A percentile compares a stretch with the other conserved stretches of the same genome.
phyloP scores from a whole-genome alignment of 331 rosid genomes.

The Cydonia oblonga region DNA sequence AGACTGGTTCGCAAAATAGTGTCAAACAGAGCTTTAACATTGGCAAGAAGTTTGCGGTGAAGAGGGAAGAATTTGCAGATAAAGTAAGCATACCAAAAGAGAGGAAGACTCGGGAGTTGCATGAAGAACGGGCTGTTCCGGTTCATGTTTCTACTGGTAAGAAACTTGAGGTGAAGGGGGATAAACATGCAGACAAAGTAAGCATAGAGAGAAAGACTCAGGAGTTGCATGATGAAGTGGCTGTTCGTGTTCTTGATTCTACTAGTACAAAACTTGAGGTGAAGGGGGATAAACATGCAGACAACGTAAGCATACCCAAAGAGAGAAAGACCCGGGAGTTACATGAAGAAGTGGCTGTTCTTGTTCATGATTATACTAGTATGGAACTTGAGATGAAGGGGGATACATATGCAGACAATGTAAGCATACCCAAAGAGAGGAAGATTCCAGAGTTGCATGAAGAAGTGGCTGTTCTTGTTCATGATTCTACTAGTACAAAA shows the following conservation, averaged over 20 bases:
- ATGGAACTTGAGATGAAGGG: neutral
- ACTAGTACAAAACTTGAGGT: neutral
- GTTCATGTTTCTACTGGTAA: neutral
- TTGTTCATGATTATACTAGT: neutral
- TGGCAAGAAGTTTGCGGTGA: slow-evolving; percentile 26
- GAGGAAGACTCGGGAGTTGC: slow-evolving; percentile 24
- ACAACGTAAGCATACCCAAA: slow-evolving; percentile 20
- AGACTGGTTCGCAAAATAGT: slow-evolving; percentile 42
- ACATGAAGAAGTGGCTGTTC: slow-evolving; percentile 18
- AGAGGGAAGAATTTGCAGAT: slow-evolving; percentile 15
- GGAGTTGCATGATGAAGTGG: slow-evolving; percentile 28
- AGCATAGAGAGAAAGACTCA: slow-evolving; percentile 28
- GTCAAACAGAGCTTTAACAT: slow-evolving; percentile 32
- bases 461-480: slow-evolving; percentile 11
- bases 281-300: neutral
- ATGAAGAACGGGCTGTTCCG: slow-evolving; percentile 16
- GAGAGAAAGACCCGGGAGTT: slow-evolving; percentile 26
- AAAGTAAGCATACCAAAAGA: slow-evolving; percentile 25
- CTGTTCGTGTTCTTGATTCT: slow-evolving; percentile 10
- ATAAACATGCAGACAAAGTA: neutral
- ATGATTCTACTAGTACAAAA: neutral
- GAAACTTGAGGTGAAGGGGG: neutral
- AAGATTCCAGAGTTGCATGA: slow-evolving; percentile 23
- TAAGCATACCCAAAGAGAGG: slow-evolving; percentile 27
- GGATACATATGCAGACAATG: neutral